Percentiles rank a stretch among this genome's conserved stretches.
These are phyloP conservation scores for Chrysoporthe austroafricana DNA, from an alignment of 2,329 filamentous ascomycete species.

Conservation along the genomic window DNA sequence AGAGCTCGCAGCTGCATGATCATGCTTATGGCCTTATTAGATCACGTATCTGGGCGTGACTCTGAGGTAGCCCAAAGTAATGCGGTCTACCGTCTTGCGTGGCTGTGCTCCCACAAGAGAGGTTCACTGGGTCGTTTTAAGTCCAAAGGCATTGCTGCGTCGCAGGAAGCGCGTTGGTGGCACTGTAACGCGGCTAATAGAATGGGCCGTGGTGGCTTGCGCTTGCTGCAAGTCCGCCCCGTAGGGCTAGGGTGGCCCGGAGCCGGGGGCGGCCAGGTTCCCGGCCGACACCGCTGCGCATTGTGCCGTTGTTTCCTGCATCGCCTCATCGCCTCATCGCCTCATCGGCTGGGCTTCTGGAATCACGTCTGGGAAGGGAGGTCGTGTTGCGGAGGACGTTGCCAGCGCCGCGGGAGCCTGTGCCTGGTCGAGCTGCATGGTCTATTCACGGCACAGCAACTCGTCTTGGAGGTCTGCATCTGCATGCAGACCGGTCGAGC, in stretches of 20 bases:
- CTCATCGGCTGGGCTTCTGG: constrained; percentile 19
- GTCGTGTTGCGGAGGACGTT: neutral
- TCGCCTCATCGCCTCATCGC: constrained; percentile 13
- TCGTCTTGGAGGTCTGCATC: neutral
- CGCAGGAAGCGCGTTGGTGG: constrained; percentile 26
- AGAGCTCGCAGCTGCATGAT: constrained; percentile 22
- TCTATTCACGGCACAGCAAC: constrained; percentile 15
- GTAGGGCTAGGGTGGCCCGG: constrained; percentile 18
- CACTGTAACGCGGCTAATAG: constrained; percentile 25
- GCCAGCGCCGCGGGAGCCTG: constrained; percentile 5
- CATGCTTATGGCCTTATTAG: constrained; percentile 15
- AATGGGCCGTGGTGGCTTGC: constrained; percentile 20
- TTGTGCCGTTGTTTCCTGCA: constrained; percentile 7
- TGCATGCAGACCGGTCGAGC: neutral
- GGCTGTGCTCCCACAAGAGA: constrained; percentile 18
- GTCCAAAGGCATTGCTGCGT: constrained; percentile 7
- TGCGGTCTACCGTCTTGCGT: constrained; percentile 14
- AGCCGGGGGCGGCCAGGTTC: neutral
- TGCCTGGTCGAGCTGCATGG: constrained; percentile 9
- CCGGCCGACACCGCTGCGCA: constrained; percentile 22
- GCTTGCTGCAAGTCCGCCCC: constrained; percentile 17
- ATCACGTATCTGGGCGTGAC: neutral
- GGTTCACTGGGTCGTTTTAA: constrained; percentile 1
- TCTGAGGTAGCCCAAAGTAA: constrained; percentile 25
- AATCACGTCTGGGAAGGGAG: neutral